Evolutionary conservation across 441 rosid species (phyloP).

Genomic region (Syzygium malaccense): DNA sequence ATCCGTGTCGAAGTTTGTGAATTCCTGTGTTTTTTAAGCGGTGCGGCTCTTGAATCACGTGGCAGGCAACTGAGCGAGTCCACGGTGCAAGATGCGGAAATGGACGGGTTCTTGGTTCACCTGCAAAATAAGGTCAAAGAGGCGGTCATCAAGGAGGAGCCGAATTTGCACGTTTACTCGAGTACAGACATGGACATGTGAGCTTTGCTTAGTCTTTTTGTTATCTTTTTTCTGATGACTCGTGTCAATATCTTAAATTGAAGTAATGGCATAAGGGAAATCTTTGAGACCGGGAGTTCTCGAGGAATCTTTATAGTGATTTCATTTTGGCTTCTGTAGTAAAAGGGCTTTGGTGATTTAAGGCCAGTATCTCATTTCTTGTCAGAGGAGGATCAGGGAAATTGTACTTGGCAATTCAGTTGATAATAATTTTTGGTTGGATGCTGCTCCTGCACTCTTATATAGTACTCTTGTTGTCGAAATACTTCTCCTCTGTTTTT

Average conservation of each 20-base stretch:
- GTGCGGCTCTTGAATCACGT: neutral
- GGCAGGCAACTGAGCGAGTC: constrained; percentile 58
- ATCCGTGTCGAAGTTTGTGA: neutral
- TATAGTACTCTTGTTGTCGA: neutral
- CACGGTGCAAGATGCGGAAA: constrained; percentile 55
- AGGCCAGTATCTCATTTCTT: neutral
- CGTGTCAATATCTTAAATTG: neutral
- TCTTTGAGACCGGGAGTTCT: neutral
- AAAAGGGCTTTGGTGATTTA: neutral
- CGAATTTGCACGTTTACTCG: constrained; percentile 68
- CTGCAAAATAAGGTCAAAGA: constrained; percentile 81
- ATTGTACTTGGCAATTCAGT: neutral
- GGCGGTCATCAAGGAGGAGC: constrained; percentile 47
- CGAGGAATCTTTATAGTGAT: neutral
- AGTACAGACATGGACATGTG: constrained; percentile 90
- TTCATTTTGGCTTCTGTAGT: neutral
- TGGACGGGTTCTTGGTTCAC: constrained; percentile 85
- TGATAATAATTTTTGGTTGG: neutral
- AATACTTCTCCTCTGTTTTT: neutral
- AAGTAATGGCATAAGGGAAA: neutral
- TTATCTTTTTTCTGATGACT: neutral
- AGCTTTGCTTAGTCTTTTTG: constrained; percentile 13
- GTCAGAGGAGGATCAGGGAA: neutral
- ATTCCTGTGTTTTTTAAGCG: neutral
- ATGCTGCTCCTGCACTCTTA: neutral